Base-by-base conservation (phyloP, 768 basidiomycete genomes). In the Termitomyces sp. region DNA sequence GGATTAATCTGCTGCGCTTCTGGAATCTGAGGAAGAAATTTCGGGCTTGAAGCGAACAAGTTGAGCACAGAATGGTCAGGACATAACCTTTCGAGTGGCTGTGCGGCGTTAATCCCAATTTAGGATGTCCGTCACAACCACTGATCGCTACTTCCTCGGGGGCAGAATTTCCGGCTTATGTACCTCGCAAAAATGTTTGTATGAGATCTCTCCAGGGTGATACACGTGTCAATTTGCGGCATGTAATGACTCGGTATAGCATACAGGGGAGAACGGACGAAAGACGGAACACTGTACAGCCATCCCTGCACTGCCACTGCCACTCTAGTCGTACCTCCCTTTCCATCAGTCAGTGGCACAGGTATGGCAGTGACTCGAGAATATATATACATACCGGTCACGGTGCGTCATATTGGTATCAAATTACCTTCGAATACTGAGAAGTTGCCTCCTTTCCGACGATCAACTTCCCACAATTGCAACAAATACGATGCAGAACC, bases 401-500 rank as follows among this genome's bases (percentile, higher is more conserved):
- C 52, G 49, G 17, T 21, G 49, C 52, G 52, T 53, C 52, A 53
- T 53, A 50, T 37, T 4, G 23, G 37, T 5, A 40, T 28, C 50
- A 17, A 43, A 5, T 1, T 31, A 17, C 42, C 33, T 53, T 44
- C 42, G 17, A 31, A 44, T n/a, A 26, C 41, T 51, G 53, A 12
- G 52, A 55, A 54, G 19, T 53, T 56, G 37, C 40, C 15, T 23
- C 31, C 37, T 57, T 42, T 60, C 56, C 21, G 41, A 17, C 11
- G 31, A 55, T 44, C 44, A 54, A 38, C 42, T 44, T 53, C 53
- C 50, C 48, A 42, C 37, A 23, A 23, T 23, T 23, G 23, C 23
- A 44, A 43, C 17, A 30, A 48, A 31, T 53, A 54, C 43, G 15
- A 70, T 70, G 68, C 65, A 70, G 50, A 63, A 64, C 55, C 57